A percentile compares a stretch with the other conserved stretches of the same genome.
These are phyloP conservation scores for Dendrobium chrysotoxum DNA, from an alignment of 106 monocot genomes.

Conservation along the genomic window DNA sequence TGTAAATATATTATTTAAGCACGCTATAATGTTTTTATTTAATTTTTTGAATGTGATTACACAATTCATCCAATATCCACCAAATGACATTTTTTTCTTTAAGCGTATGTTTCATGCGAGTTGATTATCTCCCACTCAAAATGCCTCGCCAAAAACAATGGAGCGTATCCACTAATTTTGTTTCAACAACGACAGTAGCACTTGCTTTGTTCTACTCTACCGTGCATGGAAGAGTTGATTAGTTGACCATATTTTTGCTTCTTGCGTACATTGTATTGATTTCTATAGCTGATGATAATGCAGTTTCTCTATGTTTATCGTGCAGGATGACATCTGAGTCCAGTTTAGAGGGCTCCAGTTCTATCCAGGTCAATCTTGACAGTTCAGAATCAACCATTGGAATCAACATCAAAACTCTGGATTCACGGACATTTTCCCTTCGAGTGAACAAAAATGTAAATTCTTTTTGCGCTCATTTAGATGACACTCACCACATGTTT, in stretches of 20 bases:
- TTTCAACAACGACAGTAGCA: neutral
- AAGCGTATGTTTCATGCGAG: neutral
- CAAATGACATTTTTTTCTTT: neutral
- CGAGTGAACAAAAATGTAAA: conserved; percentile 60
- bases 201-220: neutral
- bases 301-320: neutral
- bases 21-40: no score
- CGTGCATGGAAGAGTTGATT: neutral
- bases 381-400: conserved; percentile 35
- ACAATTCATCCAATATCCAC: no score
- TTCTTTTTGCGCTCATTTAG: neutral
- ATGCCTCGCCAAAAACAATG: no score
- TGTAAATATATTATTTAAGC: no score
- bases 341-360: conserved; percentile 24
- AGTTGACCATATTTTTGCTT: neutral
- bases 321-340: conserved; percentile 46
- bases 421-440: conserved; percentile 47
- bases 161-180: no score
- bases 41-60: no score
- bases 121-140: no score
- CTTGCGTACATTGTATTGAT: neutral
- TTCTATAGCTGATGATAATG: neutral
- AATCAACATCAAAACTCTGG: conserved; percentile 74
- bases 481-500: neutral
- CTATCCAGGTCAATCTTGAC: conserved; percentile 20